Evolutionary conservation across 768 basidiomycete genomes (phyloP), one percentile per base, ranked within the genome.

Genomic region (Boletus barrowsii): DNA sequence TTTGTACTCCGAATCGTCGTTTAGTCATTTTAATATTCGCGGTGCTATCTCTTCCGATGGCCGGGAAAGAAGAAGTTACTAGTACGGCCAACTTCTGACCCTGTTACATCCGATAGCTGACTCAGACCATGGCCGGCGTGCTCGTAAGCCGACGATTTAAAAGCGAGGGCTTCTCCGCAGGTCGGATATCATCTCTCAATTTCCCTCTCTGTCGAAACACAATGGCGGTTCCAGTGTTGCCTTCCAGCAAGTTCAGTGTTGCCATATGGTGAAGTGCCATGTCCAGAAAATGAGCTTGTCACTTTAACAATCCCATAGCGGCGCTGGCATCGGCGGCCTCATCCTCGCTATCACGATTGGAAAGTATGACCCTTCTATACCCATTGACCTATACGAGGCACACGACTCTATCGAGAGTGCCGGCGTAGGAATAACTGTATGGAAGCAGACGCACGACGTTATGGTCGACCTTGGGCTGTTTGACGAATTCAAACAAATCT

Each of bases 371-470:
- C 50, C 57, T 14, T 53, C 54, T 1, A 62, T 78, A 18, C 66
- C 73, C 51, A 68, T 78, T 15, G 68, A 76, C 51, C 55, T 82
- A 6, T 82, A 81, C 55, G 81, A 82, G 66, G 72, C 77, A 3
- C 75, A 71, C 17, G 59, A 72, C 2, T 70, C 72, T 30, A 69
- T 79, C 30, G 71, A 70, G 8, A 72, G 70, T 8, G 60, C 70
- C 13, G 78, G 78, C 7, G 74, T 72, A 6, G 76, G 80, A 63
- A 41, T 79, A 68, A 42, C 75, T 66, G 68, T 81, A 5, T 79
- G 79, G 80, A 62, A 62, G 10, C 66, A 77, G 39, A 79, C 79
- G 8, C 78, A 77, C 75, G 67, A 65, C 6, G 69, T 79, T n/a
- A 58, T 82, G 55, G 63, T 73, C 26, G 61, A 65, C 14, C 75